Evolutionary conservation across 257 asterid genomes (phyloP).

Genomic region (Orobanche coerulescens): DNA sequence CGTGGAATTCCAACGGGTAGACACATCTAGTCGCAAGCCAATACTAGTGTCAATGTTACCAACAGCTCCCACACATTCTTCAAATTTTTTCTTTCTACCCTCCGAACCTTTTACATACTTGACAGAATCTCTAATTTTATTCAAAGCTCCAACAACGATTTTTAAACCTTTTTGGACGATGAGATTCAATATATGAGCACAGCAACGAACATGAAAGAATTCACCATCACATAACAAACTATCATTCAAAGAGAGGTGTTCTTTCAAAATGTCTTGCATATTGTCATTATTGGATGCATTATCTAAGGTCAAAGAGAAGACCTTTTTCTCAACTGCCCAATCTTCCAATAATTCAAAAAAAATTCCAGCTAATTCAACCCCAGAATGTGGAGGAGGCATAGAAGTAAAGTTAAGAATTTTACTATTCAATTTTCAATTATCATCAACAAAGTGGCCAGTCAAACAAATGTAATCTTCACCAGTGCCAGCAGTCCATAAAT

Average conservation of each 20-base stretch:
- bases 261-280: neutral
- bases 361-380: neutral
- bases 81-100: neutral
- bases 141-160: neutral
- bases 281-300: neutral
- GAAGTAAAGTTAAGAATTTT: neutral
- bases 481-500: neutral
- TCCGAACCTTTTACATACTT: slow-evolving; percentile 1
- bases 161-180: slow-evolving; percentile 2
- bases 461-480: too few species aligned
- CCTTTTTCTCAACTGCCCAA: neutral
- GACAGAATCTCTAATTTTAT: slow-evolving; percentile 4
- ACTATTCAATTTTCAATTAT: neutral
- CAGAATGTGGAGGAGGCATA: neutral
- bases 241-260: neutral
- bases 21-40: neutral
- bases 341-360: neutral
- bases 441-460: neutral
- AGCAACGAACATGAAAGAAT: too few species aligned
- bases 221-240: neutral
- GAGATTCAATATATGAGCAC: neutral
- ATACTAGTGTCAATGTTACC: neutral
- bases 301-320: neutral
- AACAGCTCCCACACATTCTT: neutral
- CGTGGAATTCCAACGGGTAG: neutral